Conservation (phyloP, 768 basidiomycete genomes). For the Suillus tomentosus region DNA sequence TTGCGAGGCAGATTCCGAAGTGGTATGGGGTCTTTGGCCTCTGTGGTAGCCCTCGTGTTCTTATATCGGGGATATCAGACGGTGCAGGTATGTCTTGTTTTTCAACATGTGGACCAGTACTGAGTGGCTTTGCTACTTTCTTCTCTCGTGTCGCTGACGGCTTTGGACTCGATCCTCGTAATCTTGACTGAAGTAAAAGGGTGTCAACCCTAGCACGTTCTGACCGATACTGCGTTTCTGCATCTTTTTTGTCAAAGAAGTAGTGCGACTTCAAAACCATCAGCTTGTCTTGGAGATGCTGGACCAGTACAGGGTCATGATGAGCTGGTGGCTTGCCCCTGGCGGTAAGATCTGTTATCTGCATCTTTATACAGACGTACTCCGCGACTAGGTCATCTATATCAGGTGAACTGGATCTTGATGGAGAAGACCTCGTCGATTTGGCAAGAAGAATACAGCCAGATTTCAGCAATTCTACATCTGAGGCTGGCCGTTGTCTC, state of each 20-base stretch:
- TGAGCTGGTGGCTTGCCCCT: conserved; percentile 29
- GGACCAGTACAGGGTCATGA: conserved; percentile 29
- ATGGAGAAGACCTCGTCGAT: conserved; percentile 25
- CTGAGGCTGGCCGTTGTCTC: conserved; percentile 6
- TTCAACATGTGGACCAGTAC: not conserved
- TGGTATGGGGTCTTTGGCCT: conserved; percentile 18
- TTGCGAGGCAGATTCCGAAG: conserved; percentile 15
- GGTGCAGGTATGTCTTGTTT: not conserved
- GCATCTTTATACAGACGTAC: conserved; percentile 65
- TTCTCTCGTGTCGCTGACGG: conserved; percentile 1
- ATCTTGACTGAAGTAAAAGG: conserved; percentile 42
- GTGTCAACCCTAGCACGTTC: conserved; percentile 55
- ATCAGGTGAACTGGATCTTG: conserved; percentile 38
- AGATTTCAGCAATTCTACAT: conserved; percentile 17
- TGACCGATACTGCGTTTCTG: conserved; percentile 54
- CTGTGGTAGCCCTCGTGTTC: conserved; percentile 22
- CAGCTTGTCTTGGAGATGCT: conserved; percentile 48
- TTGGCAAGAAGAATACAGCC: conserved; percentile 23
- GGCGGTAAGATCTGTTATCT: conserved; percentile 49
- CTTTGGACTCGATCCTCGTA: conserved; percentile 33
- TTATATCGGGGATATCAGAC: conserved; percentile 38
- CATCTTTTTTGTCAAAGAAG: conserved; percentile 71
- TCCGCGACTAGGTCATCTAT: conserved; percentile 57
- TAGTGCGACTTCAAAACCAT: conserved; percentile 55
- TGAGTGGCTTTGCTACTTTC: not conserved